Percentiles rank a stretch among this genome's conserved stretches.
phyloP scores from a whole-genome alignment of 345 rosid species.

The Melastoma malabathricum region DNA sequence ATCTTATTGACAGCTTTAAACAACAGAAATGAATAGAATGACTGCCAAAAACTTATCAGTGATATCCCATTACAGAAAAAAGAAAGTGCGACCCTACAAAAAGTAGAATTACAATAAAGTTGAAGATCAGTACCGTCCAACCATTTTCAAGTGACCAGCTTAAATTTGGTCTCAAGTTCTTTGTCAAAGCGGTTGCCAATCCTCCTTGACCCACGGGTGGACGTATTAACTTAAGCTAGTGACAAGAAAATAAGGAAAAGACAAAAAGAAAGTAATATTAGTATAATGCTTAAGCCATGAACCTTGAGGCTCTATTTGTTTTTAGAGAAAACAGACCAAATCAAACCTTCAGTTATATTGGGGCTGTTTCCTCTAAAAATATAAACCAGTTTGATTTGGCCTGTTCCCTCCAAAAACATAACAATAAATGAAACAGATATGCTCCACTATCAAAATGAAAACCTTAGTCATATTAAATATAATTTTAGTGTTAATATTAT shows the following conservation, averaged over 20 bases:
- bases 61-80: not conserved
- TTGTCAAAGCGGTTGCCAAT: constrained; percentile 21
- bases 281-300: not conserved
- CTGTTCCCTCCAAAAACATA: too few species aligned
- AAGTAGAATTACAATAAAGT: constrained; percentile 1
- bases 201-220: constrained; percentile 49
- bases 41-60: not conserved
- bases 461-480: too few species aligned
- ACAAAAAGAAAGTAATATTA: constrained; percentile 2
- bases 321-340: too few species aligned
- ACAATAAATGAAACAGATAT: too few species aligned
- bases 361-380: too few species aligned
- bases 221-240: constrained; percentile 35
- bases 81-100: not conserved
- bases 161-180: constrained; percentile 51
- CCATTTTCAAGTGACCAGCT: constrained; percentile 44
- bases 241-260: constrained; percentile 2
- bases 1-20: not conserved
- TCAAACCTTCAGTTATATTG: too few species aligned
- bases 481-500: too few species aligned
- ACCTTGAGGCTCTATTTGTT: not conserved
- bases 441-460: too few species aligned
- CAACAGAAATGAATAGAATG: too few species aligned
- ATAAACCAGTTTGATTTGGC: not conserved
- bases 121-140: constrained; percentile 31